phyloP scores from a whole-genome alignment of 164 flowering plant genomes.

The Nymphaea colorata region DNA sequence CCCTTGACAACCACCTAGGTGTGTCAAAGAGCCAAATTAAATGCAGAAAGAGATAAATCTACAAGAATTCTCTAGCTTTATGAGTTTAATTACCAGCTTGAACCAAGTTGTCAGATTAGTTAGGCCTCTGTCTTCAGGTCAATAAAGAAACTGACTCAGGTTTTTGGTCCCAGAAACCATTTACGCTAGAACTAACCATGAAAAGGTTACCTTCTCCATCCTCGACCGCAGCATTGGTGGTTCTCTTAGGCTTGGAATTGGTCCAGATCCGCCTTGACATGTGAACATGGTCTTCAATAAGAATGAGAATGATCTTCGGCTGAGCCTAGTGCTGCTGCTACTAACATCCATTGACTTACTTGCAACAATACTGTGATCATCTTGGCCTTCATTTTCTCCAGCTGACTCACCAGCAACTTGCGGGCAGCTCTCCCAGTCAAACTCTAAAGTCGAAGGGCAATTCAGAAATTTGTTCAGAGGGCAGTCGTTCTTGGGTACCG shows the following conservation, averaged over 20 bases:
- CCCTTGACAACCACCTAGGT: too few relatives aligned
- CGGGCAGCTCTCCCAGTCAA: slow-evolving; percentile 27
- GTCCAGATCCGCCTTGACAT: slow-evolving; percentile 40
- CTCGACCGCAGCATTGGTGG: slow-evolving; percentile 42
- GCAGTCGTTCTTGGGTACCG: slow-evolving; percentile 23
- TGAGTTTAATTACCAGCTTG: too few relatives aligned
- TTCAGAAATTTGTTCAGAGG: slow-evolving; percentile 81
- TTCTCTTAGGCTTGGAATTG: slow-evolving; percentile 44
- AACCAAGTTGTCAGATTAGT: too few relatives aligned
- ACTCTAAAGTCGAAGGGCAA: slow-evolving; percentile 86
- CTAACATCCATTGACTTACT: slow-evolving; percentile 51
- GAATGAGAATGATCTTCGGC: slow-evolving; percentile 54
- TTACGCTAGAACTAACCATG: not conserved
- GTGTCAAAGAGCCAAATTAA: too few relatives aligned
- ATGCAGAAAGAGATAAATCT: too few relatives aligned
- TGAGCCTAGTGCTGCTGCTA: slow-evolving; percentile 30
- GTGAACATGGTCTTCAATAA: slow-evolving; percentile 68
- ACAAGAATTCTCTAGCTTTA: too few relatives aligned
- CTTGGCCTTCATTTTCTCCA: not conserved
- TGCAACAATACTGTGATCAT: slow-evolving; percentile 41
- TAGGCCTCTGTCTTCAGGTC: too few relatives aligned
- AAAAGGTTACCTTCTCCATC: slow-evolving; percentile 59
- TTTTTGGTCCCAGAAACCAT: not conserved
- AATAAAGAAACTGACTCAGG: too few relatives aligned
- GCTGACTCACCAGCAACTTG: not conserved